These are phyloP conservation scores for Vitellaria paradoxa DNA, from an alignment of 179 eudicot genomes.

Conservation along the genomic window DNA sequence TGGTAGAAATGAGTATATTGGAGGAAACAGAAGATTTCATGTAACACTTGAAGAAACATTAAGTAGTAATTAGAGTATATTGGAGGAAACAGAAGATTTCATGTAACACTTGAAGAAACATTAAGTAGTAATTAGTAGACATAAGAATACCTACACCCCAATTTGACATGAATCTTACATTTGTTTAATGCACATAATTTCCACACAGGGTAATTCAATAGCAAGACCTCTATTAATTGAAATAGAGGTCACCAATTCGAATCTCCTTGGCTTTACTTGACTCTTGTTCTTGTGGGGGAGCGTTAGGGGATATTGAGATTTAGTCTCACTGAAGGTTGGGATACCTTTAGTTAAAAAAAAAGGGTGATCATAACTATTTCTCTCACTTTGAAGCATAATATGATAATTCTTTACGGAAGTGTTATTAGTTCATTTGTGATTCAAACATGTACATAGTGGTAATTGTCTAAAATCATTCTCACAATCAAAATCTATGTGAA, in stretches of 20 bases:
- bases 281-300: too few relatives aligned
- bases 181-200: neutral
- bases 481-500: neutral
- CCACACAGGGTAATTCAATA: too few relatives aligned
- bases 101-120: neutral
- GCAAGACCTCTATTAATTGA: too few relatives aligned
- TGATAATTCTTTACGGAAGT: neutral
- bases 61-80: neutral
- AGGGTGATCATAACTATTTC: neutral
- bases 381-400: neutral
- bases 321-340: neutral
- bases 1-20: too few relatives aligned
- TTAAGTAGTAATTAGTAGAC: neutral
- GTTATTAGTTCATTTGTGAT: neutral
- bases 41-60: neutral
- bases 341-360: neutral
- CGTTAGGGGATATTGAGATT: neutral
- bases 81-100: too few relatives aligned
- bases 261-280: too few relatives aligned
- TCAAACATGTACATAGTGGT: neutral
- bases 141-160: neutral
- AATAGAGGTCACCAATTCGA: too few relatives aligned
- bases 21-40: too few relatives aligned
- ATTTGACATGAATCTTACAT: neutral
- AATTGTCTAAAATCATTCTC: neutral